Evolutionary conservation across 257 asterid genomes (phyloP), one percentile per base, ranked within the genome.

Genomic region (Fraxinus excelsior): DNA sequence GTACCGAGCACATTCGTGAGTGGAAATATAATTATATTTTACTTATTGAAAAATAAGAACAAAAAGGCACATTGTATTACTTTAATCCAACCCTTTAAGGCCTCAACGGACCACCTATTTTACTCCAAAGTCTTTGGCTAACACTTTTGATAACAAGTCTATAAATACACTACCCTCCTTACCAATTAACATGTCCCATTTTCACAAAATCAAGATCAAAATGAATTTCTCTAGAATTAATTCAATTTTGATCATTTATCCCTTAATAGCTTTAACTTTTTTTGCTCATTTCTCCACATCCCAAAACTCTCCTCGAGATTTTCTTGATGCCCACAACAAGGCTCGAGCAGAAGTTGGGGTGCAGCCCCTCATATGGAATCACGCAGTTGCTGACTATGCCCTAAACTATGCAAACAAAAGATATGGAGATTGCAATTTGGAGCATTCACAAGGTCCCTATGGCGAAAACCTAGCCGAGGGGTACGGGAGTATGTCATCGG

Each of bases 381-480:
- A 19, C 1, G 18, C 58, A 8, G 18, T 80, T 14, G 76, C 66
- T 11, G 8, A 5, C 37, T 74, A 67, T 7, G 79, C 79, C 32
- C n/a, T 10, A 6, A 10, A 26, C 35, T 74, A 68, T 13, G 75
- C 79, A 2, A 21, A 26, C 40, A 11, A 67, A 28, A 78, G 79
- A 0, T 35, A 64, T 26, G 37, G 14, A 1, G 76, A 80, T 23
- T 80, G 83, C 73, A 0, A 60, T 0, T 31, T 80, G 56, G 66
- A 53, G 56, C 91, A 85, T 71, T 89, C 96, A 14, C n/a, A 32
- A 1, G 91, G 92, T 0, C 81, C 85, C 0, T 91, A 87, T 13
- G 94, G 94, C 0, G 96, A 91, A 67, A 91, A 89, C 78, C 72
- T 91, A 3, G 92, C 92, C 56, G 83, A 85, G 82, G 91, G 91